Conservation (phyloP, 1,284 basidiomycete species). For the Heterobasidion annosum region DNA sequence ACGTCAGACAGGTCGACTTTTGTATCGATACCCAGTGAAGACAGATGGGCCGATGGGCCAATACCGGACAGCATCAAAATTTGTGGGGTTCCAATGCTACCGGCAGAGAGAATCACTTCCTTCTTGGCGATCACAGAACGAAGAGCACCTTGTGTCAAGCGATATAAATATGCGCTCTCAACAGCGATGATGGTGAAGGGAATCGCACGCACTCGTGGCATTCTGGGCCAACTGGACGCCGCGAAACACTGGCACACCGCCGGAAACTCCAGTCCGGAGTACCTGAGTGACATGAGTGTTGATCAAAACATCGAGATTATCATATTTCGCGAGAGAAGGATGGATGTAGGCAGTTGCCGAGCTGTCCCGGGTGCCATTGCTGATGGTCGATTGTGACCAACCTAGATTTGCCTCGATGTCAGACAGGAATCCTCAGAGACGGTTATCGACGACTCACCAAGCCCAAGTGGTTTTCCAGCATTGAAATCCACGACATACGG, state of each 20-base stretch:
- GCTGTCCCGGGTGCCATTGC: constrained; percentile 20
- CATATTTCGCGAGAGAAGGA: constrained; percentile 11
- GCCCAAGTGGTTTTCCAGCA: constrained; percentile 21
- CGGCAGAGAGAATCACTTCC: constrained; percentile 25
- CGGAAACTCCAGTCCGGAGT: neutral
- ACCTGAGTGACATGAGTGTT: constrained; percentile 18
- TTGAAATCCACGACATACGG: constrained; percentile 25
- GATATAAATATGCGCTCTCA: neutral
- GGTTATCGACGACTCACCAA: constrained; percentile 15
- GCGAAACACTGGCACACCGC: neutral
- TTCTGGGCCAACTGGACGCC: constrained; percentile 2
- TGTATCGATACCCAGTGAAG: constrained; percentile 19
- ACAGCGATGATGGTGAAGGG: neutral
- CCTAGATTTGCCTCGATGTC: constrained; percentile 6
- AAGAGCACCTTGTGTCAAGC: constrained; percentile 7
- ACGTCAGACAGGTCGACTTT: constrained; percentile 24
- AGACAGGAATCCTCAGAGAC: neutral
- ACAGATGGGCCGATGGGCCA: constrained; percentile 22
- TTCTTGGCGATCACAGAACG: constrained; percentile 14
- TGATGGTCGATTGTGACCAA: constrained; percentile 15
- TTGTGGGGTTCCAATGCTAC: constrained; percentile 28
- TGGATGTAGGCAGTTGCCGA: constrained; percentile 23
- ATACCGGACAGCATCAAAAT: constrained; percentile 37
- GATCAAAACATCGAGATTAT: constrained; percentile 24
- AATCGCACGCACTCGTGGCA: neutral